Evolutionary conservation across 1,284 basidiomycete genomes (phyloP).

Genomic region (Cryptococcus sp.): DNA sequence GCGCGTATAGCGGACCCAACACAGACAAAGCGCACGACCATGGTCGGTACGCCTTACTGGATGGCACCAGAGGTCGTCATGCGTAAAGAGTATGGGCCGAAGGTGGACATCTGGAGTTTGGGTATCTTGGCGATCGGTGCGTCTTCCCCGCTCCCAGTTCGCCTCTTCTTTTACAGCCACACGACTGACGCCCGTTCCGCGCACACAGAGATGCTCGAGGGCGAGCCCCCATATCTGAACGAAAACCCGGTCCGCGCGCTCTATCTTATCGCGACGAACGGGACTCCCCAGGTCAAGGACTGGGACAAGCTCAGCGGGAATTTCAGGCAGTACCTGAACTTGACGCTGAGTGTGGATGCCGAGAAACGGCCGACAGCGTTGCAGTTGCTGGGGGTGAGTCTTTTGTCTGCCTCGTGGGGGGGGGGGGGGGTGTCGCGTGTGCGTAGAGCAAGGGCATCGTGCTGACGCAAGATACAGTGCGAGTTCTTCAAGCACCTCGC

Average conservation of each 20-base stretch:
- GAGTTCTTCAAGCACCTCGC: conserved; percentile 85
- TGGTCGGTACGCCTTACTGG: conserved; percentile 99
- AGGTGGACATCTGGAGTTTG: conserved; percentile 97
- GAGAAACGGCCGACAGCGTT: conserved; percentile 88
- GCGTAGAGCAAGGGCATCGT: background rate
- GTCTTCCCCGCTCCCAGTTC: no score
- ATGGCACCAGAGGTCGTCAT: conserved; percentile 99
- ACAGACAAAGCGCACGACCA: conserved; percentile 93
- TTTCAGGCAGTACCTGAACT: conserved; percentile 88
- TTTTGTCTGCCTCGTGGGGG: background rate
- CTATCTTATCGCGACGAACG: conserved; percentile 96
- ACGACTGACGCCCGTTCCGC: conserved; percentile 13
- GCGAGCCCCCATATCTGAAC: conserved; percentile 95
- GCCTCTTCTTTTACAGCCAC: background rate
- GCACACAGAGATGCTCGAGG: conserved; percentile 91
- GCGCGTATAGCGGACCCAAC: conserved; percentile 90
- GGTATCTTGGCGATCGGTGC: conserved; percentile 98
- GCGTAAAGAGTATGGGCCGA: conserved; percentile 96
- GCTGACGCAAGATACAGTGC: conserved; percentile 56
- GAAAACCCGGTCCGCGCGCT: conserved; percentile 94
- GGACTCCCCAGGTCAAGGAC: conserved; percentile 95
- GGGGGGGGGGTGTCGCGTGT: background rate
- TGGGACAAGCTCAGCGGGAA: conserved; percentile 80
- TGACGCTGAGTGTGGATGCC: conserved; percentile 90
- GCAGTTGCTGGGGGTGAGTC: conserved; percentile 68